phyloP scores from a whole-genome alignment of 352 stramenopile genomes.

The Globisporangium cylindrosporum region DNA sequence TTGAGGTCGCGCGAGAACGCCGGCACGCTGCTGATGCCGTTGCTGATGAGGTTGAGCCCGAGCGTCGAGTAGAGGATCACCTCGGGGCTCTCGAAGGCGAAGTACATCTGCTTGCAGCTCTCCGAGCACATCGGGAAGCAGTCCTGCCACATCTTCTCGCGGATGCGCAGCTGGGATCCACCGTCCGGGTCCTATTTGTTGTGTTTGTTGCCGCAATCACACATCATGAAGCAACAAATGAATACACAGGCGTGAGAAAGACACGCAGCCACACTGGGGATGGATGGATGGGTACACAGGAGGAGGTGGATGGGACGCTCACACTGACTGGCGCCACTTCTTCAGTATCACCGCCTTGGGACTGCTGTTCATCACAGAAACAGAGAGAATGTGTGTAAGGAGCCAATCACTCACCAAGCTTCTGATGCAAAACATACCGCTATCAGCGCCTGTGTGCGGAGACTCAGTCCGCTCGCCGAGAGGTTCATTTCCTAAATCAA shows the following conservation, averaged over 20 bases:
- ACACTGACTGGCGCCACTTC: not conserved
- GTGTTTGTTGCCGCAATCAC: not conserved
- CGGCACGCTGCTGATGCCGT: slow-evolving; percentile 78
- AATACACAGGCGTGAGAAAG: not conserved
- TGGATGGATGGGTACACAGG: not conserved
- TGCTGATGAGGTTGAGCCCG: slow-evolving; percentile 83
- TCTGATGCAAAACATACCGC: slow-evolving; percentile 2
- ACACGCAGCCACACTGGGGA: not conserved
- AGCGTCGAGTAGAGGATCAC: slow-evolving; percentile 82
- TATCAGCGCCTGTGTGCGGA: slow-evolving; percentile 18
- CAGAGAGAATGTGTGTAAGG: not conserved
- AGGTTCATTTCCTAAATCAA: slow-evolving; percentile 6
- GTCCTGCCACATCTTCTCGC: slow-evolving; percentile 75
- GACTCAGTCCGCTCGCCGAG: slow-evolving; percentile 8
- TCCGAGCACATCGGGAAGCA: slow-evolving; percentile 81
- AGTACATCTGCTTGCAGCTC: slow-evolving; percentile 63
- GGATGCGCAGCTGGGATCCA: slow-evolving; percentile 44
- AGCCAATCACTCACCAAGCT: not conserved
- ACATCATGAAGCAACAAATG: not conserved
- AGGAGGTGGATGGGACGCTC: not conserved
- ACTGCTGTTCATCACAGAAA: not conserved
- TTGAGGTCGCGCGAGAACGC: slow-evolving; percentile 82
- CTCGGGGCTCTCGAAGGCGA: slow-evolving; percentile 68
- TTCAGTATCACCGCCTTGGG: slow-evolving; percentile 1
- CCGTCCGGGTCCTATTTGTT: slow-evolving; percentile 30